These are phyloP conservation scores for Epichloe coenophiala DNA, from an alignment of 2,329 filamentous ascomycete species.

Conservation along the genomic window DNA sequence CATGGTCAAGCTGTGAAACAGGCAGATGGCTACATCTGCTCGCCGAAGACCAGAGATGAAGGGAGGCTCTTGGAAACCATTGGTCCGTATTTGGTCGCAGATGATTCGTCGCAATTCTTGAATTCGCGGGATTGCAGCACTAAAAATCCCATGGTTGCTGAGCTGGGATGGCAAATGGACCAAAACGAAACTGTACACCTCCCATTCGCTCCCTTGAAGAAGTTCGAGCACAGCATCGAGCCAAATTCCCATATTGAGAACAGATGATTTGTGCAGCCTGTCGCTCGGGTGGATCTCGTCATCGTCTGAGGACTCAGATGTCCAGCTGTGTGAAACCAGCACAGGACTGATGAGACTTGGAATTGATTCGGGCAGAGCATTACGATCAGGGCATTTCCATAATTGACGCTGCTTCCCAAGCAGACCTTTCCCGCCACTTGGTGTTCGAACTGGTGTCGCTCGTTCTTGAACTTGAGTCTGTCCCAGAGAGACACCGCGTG, in stretches of 20 bases:
- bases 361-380: slow-evolving; percentile 37
- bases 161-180: slow-evolving; percentile 79
- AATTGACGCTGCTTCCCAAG: slow-evolving; percentile 32
- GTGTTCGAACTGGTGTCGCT: slow-evolving; percentile 25
- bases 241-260: slow-evolving; percentile 53
- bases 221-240: slow-evolving; percentile 64
- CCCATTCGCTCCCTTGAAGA: slow-evolving; percentile 72
- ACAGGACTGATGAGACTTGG: slow-evolving; percentile 35
- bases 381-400: slow-evolving; percentile 44
- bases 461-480: slow-evolving; percentile 33
- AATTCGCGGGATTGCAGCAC: slow-evolving; percentile 58
- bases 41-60: slow-evolving; percentile 66
- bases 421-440: slow-evolving; percentile 24
- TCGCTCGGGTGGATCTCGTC: slow-evolving; percentile 13
- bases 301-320: slow-evolving; percentile 1
- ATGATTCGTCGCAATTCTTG: slow-evolving; percentile 61
- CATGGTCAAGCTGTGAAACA: slow-evolving; percentile 78
- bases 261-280: slow-evolving; percentile 19
- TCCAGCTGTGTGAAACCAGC: slow-evolving; percentile 26
- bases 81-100: slow-evolving; percentile 70
- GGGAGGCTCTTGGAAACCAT: slow-evolving; percentile 71
- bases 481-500: slow-evolving; percentile 39
- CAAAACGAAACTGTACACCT: slow-evolving; percentile 81
- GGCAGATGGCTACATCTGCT: slow-evolving; percentile 75
- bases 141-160: slow-evolving; percentile 78